phyloP scores from a whole-genome alignment of 805 yeast genomes.

The Pichia thaimueangensis region DNA sequence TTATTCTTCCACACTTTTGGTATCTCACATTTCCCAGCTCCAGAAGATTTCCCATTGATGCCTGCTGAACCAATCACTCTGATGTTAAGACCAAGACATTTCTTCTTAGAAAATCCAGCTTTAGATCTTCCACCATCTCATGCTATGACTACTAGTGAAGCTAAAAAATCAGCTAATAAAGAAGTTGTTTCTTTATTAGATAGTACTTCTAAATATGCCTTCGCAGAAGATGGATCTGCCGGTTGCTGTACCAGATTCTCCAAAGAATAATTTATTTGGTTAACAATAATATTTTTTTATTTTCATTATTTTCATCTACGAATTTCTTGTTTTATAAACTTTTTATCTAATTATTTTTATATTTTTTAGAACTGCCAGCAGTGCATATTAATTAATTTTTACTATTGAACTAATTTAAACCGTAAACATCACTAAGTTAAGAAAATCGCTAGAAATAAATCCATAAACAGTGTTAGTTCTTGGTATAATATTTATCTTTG shows the following conservation, averaged over 20 bases:
- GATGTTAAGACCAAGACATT: conserved; percentile 71
- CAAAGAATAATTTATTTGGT: no score
- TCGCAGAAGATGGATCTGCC: conserved; percentile 29
- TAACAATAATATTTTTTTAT: not conserved
- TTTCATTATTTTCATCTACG: not conserved
- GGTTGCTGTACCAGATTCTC: conserved; percentile 29
- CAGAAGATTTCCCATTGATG: conserved; percentile 87
- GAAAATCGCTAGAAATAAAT: no score
- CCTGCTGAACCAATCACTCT: conserved; percentile 78
- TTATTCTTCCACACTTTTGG: conserved; percentile 79
- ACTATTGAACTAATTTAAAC: no score
- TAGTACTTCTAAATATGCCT: conserved; percentile 47
- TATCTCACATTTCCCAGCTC: conserved; percentile 80
- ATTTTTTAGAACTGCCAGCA: not conserved
- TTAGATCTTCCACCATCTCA: conserved; percentile 67
- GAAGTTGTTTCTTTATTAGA: conserved; percentile 41
- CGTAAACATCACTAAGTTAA: no score
- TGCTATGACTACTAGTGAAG: conserved; percentile 42
- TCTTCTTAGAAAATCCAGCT: conserved; percentile 72
- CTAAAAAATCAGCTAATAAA: conserved; percentile 30
- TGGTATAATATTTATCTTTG: no score
- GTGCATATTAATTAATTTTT: no score
- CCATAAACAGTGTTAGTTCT: no score
- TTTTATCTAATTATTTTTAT: not conserved
- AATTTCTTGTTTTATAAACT: not conserved